Percentiles rank a stretch among this genome's conserved stretches.
Conservation (phyloP, 1,284 basidiomycete species). For the Marasmius sp. region DNA sequence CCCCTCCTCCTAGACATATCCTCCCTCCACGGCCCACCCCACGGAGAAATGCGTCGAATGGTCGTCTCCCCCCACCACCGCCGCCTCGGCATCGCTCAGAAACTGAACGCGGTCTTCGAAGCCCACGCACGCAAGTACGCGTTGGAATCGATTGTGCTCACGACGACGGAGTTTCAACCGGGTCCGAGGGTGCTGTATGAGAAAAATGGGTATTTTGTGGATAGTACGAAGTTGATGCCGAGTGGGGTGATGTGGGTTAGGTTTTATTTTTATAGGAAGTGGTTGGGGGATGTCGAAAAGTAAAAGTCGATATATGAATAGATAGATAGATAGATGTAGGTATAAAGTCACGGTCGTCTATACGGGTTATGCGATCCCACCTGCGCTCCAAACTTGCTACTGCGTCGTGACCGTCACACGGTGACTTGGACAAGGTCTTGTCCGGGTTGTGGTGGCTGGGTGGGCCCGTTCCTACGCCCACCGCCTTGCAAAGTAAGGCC, state of each 20-base stretch:
- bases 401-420: too few species aligned
- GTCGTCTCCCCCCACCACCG: constrained; percentile 22
- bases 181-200: constrained; percentile 21
- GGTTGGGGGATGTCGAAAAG: not conserved
- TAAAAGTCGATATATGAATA: too few species aligned
- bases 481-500: too few species aligned
- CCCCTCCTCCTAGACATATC: constrained; percentile 9
- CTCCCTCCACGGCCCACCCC: constrained; percentile 5
- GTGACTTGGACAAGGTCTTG: too few species aligned
- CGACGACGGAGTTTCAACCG: constrained; percentile 19
- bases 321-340: too few species aligned
- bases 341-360: too few species aligned
- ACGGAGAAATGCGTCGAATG: constrained; percentile 23
- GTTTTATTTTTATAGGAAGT: constrained; percentile 8
- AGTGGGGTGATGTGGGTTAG: not conserved
- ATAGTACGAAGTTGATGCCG: not conserved
- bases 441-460: too few species aligned
- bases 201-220: constrained; percentile 7
- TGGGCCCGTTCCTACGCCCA: too few species aligned
- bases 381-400: too few species aligned
- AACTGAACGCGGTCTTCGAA: constrained; percentile 18
- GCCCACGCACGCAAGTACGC: constrained; percentile 16
- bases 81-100: constrained; percentile 19
- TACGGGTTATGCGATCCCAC: too few species aligned
- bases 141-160: constrained; percentile 15